Percentiles rank a stretch among this genome's conserved stretches.
phyloP scores from a whole-genome alignment of 352 stramenopile species.

The Globisporangium mamillatum region DNA sequence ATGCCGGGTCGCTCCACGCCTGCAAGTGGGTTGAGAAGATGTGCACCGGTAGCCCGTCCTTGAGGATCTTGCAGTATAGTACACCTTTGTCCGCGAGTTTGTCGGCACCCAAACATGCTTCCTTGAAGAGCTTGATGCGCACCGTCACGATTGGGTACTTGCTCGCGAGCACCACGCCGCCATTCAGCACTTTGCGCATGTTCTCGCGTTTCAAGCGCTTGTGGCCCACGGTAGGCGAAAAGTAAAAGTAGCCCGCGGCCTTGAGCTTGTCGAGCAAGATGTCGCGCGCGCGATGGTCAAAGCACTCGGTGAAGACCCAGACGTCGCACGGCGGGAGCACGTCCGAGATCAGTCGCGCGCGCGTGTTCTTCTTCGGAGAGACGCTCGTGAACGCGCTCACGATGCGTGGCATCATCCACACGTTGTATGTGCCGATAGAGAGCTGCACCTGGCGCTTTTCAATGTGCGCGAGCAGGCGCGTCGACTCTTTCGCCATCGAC shows the following conservation, averaged over 20 bases:
- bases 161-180: slow-evolving; percentile 62
- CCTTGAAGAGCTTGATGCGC: slow-evolving; percentile 69
- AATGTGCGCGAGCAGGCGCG: slow-evolving; percentile 53
- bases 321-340: slow-evolving; percentile 63
- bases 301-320: slow-evolving; percentile 80
- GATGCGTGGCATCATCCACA: slow-evolving; percentile 84
- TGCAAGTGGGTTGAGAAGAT: slow-evolving; percentile 77
- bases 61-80: slow-evolving; percentile 79
- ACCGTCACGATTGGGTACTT: slow-evolving; percentile 77
- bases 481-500: slow-evolving; percentile 70
- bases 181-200: slow-evolving; percentile 71
- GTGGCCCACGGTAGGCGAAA: slow-evolving; percentile 69
- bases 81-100: slow-evolving; percentile 76
- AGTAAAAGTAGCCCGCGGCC: slow-evolving; percentile 61
- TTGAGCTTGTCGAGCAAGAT: slow-evolving; percentile 67
- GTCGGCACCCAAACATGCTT: slow-evolving; percentile 57
- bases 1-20: slow-evolving; percentile 67
- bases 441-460: slow-evolving; percentile 55
- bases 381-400: slow-evolving; percentile 68
- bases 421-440: slow-evolving; percentile 73
- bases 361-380: slow-evolving; percentile 75
- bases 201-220: slow-evolving; percentile 60
- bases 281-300: slow-evolving; percentile 65
- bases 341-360: slow-evolving; percentile 65
- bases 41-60: slow-evolving; percentile 68